phyloP scores from a whole-genome alignment of 2,329 filamentous ascomycete genomes.

The Ophiostoma pallidulum region DNA sequence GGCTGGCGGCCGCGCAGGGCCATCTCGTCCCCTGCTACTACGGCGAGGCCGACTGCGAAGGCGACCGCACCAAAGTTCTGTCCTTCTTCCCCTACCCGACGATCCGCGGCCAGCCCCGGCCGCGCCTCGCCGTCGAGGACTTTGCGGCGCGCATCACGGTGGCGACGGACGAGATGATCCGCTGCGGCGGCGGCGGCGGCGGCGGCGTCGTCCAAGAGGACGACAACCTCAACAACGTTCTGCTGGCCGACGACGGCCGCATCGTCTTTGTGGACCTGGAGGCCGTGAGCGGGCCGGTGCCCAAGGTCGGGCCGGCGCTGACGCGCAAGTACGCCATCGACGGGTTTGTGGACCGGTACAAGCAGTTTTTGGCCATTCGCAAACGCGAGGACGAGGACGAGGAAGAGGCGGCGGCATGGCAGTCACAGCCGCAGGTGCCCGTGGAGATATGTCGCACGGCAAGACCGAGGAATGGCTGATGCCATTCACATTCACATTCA shows the following conservation, averaged over 20 bases:
- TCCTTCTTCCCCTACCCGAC: background rate
- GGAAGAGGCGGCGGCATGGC: no score
- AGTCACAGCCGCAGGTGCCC: no score
- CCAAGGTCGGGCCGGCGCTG: no score
- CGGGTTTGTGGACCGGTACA: no score
- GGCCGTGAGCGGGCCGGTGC: no score
- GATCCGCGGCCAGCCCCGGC: background rate
- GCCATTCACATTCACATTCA: no score
- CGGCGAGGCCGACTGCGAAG: constrained; percentile 8
- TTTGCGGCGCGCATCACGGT: background rate
- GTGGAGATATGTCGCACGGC: no score
- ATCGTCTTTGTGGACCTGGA: constrained; percentile 4
- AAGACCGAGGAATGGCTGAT: no score
- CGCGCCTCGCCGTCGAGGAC: background rate
- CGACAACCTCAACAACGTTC: background rate
- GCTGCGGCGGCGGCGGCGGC: no score
- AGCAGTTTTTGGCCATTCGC: no score
- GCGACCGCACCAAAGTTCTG: background rate
- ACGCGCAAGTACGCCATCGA: no score
- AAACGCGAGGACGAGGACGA: no score
- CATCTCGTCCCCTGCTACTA: constrained; percentile 2
- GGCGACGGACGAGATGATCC: background rate
- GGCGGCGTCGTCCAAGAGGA: background rate
- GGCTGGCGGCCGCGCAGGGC: background rate
- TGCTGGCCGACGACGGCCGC: background rate